Evolutionary conservation across 495 filamentous ascomycete species (phyloP), one percentile per base, ranked within the genome.

Genomic region (Podospora appendiculata): DNA sequence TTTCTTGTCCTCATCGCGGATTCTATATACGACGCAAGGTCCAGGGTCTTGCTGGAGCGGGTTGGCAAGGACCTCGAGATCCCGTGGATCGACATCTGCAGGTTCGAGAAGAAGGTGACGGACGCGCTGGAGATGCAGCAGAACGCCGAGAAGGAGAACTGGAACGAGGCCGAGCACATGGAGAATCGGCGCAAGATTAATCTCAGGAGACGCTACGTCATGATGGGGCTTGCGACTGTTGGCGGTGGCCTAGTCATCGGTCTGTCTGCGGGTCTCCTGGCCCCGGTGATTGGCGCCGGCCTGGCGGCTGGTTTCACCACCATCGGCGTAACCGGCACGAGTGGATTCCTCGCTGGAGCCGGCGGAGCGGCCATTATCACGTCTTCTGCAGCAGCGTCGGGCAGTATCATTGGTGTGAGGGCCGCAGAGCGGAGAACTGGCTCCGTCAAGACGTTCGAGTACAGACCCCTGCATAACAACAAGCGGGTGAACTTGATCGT

Each of bases 51-150:
- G 46, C 78, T 99, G 1, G 94, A 97, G 69, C 76, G 78, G 41
- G 90, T 97, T 1, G 91, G 86, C 41, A 74, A 78, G 47, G 83
- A 83, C 54, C 77, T 99, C 58, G 81, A 85, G 35, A 80, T 99
- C 9, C 76, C 88, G 13, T 95, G 89, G 90, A 73, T 93, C 47
- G 94, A 97, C 49, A 94, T 99, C 50, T 93, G 89, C 65, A 81
- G 88, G 34, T 99, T 99, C 60, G 93, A 99, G 69, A 97, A 97
- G 71, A 88, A 91, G 32, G 90, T 97, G 14, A 96, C 92, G 13
- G 93, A 99, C 67, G 89, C 94, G 11, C 74, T 99, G 17, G 93
- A 97, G 67, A 95, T 99, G 88, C 93, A 99, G 72, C 86, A 95
- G 57, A 81, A 84, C 39, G 85, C 89, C 8, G 83, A 89, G 32